Base-by-base conservation (phyloP, 2,329 filamentous ascomycete genomes). In the Ceratocystis variospora region DNA sequence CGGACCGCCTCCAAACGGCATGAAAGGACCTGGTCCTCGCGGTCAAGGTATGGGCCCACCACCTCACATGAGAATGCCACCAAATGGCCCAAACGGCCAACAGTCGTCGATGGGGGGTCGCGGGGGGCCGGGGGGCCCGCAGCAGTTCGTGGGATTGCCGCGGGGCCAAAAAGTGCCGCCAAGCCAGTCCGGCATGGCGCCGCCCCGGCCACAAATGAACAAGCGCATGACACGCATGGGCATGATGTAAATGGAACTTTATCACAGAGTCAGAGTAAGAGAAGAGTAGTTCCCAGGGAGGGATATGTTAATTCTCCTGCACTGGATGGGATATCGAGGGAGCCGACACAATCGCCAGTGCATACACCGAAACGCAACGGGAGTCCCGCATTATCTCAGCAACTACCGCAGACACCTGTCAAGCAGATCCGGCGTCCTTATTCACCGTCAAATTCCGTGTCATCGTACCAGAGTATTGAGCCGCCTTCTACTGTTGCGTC, bases 141-240 rank as follows among this genome's bases (percentile, higher is more conserved):
- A 53, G 63, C 61, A 68, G 66, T 68, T 65, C 59, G 57, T 67
- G 55, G 70, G 70, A 46, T 68, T 70, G 33, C 69, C 68, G 22
- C 64, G 70, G 37, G 67, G 66, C n/a, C 69, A 70, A 63, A 67
- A 67, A 37, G 46, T 69, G 41, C 62, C 68, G 66, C 76, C 77
- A 22, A 76, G 75, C 4, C 66, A 68, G 57, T 75, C 74, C 65
- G 74, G 71, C 22, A 71, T 73, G 44, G 72, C 66, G 71, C 70
- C 75, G 69, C 67, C 74, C 70, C 68, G 71, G 66, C 71, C 72
- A 62, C 77, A 76, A 69, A 83, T 85, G 81, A 82, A 84, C 76
- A 85, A 84, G 77, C 79, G 83, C 70, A 83, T 81, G 78, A 85
- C 83, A 68, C 78, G 83, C 68, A 72, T 85, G 64, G 82, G 82